phyloP scores from a whole-genome alignment of 2,329 filamentous ascomycete genomes.

The Juglanconis juglandina region DNA sequence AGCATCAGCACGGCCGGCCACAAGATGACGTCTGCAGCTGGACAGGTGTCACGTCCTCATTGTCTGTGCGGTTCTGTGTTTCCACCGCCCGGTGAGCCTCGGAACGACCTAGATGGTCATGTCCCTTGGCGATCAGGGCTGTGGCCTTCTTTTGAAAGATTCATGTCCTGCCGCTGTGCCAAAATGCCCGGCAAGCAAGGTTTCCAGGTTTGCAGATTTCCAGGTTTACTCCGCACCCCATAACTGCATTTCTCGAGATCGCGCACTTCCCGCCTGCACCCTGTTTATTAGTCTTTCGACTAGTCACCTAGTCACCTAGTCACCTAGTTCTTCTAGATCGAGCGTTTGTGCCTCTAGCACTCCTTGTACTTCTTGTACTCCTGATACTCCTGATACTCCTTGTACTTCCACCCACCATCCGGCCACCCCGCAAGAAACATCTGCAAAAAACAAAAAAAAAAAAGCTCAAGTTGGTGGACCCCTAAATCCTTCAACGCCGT shows the following conservation, averaged over 20 bases:
- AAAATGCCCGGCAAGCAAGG: too few species aligned
- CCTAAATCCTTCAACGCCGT: background rate
- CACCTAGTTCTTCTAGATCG: too few species aligned
- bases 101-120: conserved; percentile 4
- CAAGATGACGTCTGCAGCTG: conserved; percentile 18
- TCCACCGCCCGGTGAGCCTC: background rate
- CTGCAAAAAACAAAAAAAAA: background rate
- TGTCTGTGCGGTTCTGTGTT: conserved; percentile 5
- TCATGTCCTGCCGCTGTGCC: background rate
- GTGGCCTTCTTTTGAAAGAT: background rate
- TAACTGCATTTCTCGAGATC: background rate
- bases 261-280: background rate
- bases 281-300: background rate
- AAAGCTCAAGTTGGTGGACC: background rate
- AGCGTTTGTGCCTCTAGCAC: too few species aligned
- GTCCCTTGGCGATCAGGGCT: background rate
- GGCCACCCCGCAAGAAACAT: background rate
- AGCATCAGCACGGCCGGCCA: background rate
- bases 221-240: background rate
- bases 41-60: conserved; percentile 16
- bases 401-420: background rate
- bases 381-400: background rate
- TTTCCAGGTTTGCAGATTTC: too few species aligned
- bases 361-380: too few species aligned
- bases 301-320: background rate